A percentile compares a stretch with the other conserved stretches of the same genome.
phyloP scores from a whole-genome alignment of 768 basidiomycete genomes.

The Suillus alpinus region DNA sequence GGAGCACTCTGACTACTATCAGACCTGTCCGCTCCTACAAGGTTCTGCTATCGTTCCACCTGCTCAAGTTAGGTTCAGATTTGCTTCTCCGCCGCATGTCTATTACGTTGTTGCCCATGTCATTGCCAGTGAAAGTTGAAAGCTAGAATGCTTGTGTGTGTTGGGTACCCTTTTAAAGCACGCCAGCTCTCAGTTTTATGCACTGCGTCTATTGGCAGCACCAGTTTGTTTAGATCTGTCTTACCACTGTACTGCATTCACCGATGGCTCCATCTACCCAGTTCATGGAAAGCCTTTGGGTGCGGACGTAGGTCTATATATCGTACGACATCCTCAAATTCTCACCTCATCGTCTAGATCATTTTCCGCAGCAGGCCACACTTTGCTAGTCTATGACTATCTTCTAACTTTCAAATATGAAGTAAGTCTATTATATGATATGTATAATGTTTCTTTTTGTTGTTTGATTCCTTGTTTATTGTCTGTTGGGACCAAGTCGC shows the following conservation, averaged over 20 bases:
- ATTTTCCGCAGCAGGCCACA: constrained; percentile 14
- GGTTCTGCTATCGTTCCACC: no score
- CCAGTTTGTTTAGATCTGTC: neutral
- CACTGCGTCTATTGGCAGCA: neutral
- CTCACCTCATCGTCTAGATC: constrained; percentile 1
- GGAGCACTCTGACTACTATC: no score
- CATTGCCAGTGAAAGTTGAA: no score
- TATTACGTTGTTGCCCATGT: no score
- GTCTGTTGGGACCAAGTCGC: no score
- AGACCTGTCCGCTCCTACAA: no score
- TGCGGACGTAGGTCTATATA: neutral
- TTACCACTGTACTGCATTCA: neutral
- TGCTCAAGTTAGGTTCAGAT: no score
- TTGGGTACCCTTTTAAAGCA: neutral
- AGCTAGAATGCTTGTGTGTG: no score
- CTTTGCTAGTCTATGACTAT: constrained; percentile 25
- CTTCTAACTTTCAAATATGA: constrained; percentile 25
- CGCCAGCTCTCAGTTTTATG: no score
- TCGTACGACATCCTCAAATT: neutral
- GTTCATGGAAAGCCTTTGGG: neutral
- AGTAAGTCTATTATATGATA: constrained; percentile 8
- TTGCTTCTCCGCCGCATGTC: no score
- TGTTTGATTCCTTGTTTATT: no score
- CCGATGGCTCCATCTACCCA: neutral
- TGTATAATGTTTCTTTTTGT: no score